These are phyloP conservation scores for Rosa persica DNA, from an alignment of 306 rosid species.

Conservation along the genomic window DNA sequence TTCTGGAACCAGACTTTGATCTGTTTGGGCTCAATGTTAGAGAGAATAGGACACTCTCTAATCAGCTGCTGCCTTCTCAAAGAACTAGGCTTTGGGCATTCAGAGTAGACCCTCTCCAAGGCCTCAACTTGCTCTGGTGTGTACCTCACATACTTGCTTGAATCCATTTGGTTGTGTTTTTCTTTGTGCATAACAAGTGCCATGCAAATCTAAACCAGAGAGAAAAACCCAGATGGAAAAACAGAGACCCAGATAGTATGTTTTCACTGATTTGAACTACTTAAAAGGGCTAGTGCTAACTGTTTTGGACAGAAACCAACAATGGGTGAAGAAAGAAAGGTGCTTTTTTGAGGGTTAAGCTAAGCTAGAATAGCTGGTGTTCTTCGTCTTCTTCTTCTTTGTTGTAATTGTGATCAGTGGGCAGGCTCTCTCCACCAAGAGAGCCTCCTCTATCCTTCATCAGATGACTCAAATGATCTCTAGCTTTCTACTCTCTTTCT, in stretches of 20 bases:
- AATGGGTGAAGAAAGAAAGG: conserved; percentile 15
- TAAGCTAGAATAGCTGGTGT: not conserved
- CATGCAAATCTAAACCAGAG: conserved; percentile 34
- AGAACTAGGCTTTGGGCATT: conserved; percentile 96
- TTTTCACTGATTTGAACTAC: not conserved
- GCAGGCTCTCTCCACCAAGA: conserved; percentile 93
- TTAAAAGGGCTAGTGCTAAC: conserved; percentile 2
- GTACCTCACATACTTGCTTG: conserved; percentile 87
- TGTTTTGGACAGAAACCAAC: conserved; percentile 4
- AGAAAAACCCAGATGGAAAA: conserved; percentile 6
- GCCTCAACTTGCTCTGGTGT: conserved; percentile 98
- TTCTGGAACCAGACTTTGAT: conserved; percentile 99
- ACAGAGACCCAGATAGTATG: not conserved
- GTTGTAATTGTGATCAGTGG: conserved; percentile 31
- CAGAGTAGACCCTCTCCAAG: conserved; percentile 87
- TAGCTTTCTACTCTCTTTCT: not conserved
- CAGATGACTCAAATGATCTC: conserved; percentile 25
- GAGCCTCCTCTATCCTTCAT: conserved; percentile 98
- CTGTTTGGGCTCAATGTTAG: conserved; percentile 92
- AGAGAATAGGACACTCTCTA: conserved; percentile 88
- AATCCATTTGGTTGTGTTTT: conserved; percentile 55
- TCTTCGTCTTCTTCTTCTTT: conserved; percentile 48
- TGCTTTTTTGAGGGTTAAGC: conserved; percentile 19
- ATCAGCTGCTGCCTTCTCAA: conserved; percentile 91
- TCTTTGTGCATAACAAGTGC: conserved; percentile 77